Conservation (phyloP, 352 stramenopile genomes). For the Phytophthora pistaciae region DNA sequence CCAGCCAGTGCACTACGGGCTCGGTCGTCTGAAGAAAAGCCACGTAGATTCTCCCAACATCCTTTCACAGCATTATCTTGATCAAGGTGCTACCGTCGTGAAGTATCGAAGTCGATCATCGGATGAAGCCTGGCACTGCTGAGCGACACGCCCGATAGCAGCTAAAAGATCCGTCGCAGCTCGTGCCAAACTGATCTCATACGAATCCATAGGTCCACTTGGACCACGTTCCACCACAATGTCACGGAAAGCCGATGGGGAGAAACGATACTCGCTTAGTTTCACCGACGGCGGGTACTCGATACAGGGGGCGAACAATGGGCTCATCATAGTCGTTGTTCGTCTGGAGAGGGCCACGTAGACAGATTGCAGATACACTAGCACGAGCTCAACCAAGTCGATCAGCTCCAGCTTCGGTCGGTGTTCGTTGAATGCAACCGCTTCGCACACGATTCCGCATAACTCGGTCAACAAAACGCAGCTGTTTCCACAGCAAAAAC, state of each 20-base stretch:
- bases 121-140: slow-evolving; percentile 46
- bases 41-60: slow-evolving; percentile 62
- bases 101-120: slow-evolving; percentile 37
- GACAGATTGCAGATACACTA: slow-evolving; percentile 50
- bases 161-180: slow-evolving; percentile 59
- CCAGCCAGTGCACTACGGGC: slow-evolving; percentile 63
- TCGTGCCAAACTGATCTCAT: slow-evolving; percentile 56
- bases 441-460: slow-evolving; percentile 58
- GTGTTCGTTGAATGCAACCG: not conserved
- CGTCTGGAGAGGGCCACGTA: slow-evolving; percentile 35
- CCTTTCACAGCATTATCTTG: slow-evolving; percentile 16
- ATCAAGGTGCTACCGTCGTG: slow-evolving; percentile 10
- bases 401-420: slow-evolving; percentile 16
- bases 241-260: slow-evolving; percentile 27
- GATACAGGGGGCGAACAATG: slow-evolving; percentile 23
- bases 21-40: slow-evolving; percentile 83
- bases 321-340: slow-evolving; percentile 17
- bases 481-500: not conserved
- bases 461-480: slow-evolving; percentile 78
- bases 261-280: slow-evolving; percentile 30
- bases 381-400: slow-evolving; percentile 28
- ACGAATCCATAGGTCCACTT: slow-evolving; percentile 47
- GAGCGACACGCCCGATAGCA: slow-evolving; percentile 53
- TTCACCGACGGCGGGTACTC: slow-evolving; percentile 6
- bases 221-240: slow-evolving; percentile 43